Conservation (phyloP, 176 grass and related monocot genomes). For the Oryza coarctata region DNA sequence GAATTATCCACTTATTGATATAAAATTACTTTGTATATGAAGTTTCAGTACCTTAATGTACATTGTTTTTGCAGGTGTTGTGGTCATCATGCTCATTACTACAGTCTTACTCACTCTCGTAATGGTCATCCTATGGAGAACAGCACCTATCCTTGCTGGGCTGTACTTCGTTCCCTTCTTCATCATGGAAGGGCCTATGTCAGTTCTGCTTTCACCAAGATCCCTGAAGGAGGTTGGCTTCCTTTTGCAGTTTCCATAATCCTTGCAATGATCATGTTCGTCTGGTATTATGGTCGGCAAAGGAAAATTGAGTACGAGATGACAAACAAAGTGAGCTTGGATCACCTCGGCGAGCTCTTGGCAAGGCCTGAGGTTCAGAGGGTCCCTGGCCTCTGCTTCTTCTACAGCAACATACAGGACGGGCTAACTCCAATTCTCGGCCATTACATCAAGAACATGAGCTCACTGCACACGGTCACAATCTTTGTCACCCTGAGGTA, state of each 20-base stretch:
- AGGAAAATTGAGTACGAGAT: conserved; percentile 70
- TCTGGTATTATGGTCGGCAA: conserved; percentile 78
- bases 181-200: conserved; percentile 68
- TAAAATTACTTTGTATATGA: not conserved
- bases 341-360: conserved; percentile 56
- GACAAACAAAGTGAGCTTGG: conserved; percentile 66
- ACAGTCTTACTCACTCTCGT: conserved; percentile 76
- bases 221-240: conserved; percentile 77
- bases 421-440: conserved; percentile 64
- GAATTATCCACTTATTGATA: not conserved
- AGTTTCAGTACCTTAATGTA: not conserved
- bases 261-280: conserved; percentile 76
- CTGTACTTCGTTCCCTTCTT: conserved; percentile 62
- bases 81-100: conserved; percentile 90
- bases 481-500: conserved; percentile 66
- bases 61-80: conserved; percentile 62
- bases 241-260: conserved; percentile 70
- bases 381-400: conserved; percentile 73
- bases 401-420: conserved; percentile 82
- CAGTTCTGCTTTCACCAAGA: conserved; percentile 70
- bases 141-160: conserved; percentile 30
- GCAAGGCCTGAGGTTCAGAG: conserved; percentile 60
- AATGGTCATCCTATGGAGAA: conserved; percentile 84
- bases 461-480: conserved; percentile 59
- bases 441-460: conserved; percentile 80